Evolutionary conservation across 805 yeast genomes (phyloP), one percentile per base, ranked within the genome.

Genomic region (Hanseniaspora jakobsenii): DNA sequence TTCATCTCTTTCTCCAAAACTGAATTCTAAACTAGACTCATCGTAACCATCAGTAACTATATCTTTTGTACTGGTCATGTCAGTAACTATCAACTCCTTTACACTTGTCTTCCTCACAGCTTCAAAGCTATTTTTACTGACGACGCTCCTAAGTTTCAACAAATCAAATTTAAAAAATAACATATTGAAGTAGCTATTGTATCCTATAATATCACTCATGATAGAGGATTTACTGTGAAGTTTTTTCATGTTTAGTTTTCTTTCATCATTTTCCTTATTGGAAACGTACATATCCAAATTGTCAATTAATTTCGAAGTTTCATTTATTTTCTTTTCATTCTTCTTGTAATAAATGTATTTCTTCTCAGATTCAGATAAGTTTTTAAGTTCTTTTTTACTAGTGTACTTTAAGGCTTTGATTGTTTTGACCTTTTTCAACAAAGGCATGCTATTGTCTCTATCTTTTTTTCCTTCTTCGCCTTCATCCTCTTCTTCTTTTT

Each of bases 191-290:
- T 18, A 42, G 6, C 28, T 5, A 21, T 29, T 35, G 24, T 42
- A 35, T 3, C 46, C 46, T 14, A 42, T 14, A 3, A 29, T 6
- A 17, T 42, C 46, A 16, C 35, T 38, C 1, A 42, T 30, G 14
- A 29, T 10, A 2, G 37, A 16, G 8, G 28, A 19, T 2, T 30
- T 22, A 13, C 35, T 38, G 23, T 42, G 46, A 2, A 42, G 6
- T 7, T 26, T 35, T 22, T 39, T 23, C 7, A 42, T 26, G 12
- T 18, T 26, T 19, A 29, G 35, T 6, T 28, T 35, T 35, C 46
- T 34, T 35, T 42, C 46, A 12, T 42, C 46, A 3, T 42, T 32
- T 29, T 42, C 39, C 29, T 42, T 42, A n/a, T 42, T 39, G 2
- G 31, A 35, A 23, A 42, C 35, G 29, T 28, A 42, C 3, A 35